phyloP scores from a whole-genome alignment of 1,139 yeast species.

The Yamadazyma diospyri region DNA sequence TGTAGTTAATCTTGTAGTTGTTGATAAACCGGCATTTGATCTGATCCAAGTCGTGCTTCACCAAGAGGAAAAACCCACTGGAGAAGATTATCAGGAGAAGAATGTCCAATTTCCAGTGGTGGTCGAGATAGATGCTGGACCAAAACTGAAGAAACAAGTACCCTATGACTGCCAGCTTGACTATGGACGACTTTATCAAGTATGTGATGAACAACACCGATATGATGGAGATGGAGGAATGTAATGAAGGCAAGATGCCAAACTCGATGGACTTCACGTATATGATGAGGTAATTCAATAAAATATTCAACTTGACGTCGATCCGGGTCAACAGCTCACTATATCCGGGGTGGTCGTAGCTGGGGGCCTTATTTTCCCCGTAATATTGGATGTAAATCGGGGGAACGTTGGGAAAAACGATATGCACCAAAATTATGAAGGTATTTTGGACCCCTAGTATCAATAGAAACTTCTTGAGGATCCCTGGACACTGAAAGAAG shows the following conservation, averaged over 20 bases:
- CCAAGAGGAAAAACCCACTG: constrained; percentile 19
- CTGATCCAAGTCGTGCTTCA: constrained; percentile 23
- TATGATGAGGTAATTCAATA: constrained; percentile 52
- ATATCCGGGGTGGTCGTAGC: constrained; percentile 61
- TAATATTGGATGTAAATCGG: constrained; percentile 68
- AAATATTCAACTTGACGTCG: constrained; percentile 54
- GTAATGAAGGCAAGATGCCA: constrained; percentile 68
- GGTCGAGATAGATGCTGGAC: constrained; percentile 72
- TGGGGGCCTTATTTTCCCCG: constrained; percentile 51
- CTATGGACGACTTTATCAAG: constrained; percentile 34
- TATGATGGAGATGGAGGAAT: constrained; percentile 61
- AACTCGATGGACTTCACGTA: constrained; percentile 67
- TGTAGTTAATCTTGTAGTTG: constrained; percentile 24
- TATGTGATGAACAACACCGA: constrained; percentile 46
- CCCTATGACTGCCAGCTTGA: constrained; percentile 29
- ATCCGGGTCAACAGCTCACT: constrained; percentile 68
- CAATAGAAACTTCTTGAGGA: constrained; percentile 47
- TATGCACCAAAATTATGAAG: constrained; percentile 56
- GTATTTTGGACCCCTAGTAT: constrained; percentile 60
- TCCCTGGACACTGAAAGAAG: constrained; percentile 65
- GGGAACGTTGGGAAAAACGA: constrained; percentile 63
- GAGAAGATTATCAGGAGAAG: constrained; percentile 35
- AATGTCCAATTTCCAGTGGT: constrained; percentile 64
- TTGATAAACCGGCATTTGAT: constrained; percentile 30
- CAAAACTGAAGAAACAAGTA: constrained; percentile 63